Base-by-base conservation (phyloP, 2,329 filamentous ascomycete species). In the Venturia aucupariae region DNA sequence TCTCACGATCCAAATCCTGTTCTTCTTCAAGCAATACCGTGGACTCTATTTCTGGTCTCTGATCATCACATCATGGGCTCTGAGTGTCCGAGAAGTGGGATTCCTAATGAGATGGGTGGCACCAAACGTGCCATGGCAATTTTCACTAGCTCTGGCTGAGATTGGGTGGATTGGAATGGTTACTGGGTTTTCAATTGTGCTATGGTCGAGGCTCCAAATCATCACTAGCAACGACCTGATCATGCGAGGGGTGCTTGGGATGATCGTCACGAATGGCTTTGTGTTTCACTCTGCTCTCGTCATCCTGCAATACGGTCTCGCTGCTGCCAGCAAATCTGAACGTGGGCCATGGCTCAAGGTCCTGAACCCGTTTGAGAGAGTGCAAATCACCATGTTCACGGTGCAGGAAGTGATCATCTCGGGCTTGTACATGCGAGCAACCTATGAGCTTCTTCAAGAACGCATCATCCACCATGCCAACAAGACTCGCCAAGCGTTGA, bases 121-220 rank as follows among this genome's bases (percentile, higher is more conserved):
- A 61, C 55, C 75, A 3, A 24, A 59, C 11, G 51, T 63, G 13
- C 60, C 60, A 17, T 62, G 60, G 60, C 41, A 48, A n/a, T 62
- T 62, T 11, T 46, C 41, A 27, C 51, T 63, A n/a, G 73, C 75
- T 1, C 73, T 77, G 4, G 76, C 77, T 5, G 67, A 81, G 4
- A 72, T 82, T 30, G 84, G 83, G 13, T 83, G 85, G 81, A 82
- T 81, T 71, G 69, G 75, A 2, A 86, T 87, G 82, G 80, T 87
- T 0, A 85, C 84, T 1, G 85, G 85, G 0, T 83, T 86, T 70
- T 81, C 81, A 0, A 68, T 86, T 15, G 85, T 88, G 1, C 75
- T 88, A 1, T 88, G 84, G 75, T 87, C 84, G 0, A 79, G 85
- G 7, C 77, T 88, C 0, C 84, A 87, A 69, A 76, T 88, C 1